Evolutionary conservation across 73 alveolate genomes (phyloP).

Genomic region (Paramecium biaurelia): DNA sequence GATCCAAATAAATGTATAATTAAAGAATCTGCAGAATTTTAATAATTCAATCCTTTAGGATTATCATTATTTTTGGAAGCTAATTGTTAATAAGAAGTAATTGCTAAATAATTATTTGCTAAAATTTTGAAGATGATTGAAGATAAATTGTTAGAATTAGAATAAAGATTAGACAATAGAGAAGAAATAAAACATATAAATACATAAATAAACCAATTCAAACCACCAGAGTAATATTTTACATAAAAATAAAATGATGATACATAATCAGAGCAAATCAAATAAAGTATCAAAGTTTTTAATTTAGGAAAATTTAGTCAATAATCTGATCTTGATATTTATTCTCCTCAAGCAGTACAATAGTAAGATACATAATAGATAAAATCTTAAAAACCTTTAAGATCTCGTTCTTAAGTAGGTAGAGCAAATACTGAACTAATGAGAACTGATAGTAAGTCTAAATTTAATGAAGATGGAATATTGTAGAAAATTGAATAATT

Average conservation of each 20-base stretch:
- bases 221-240: not conserved
- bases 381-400: not conserved
- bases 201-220: not conserved
- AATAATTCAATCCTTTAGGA: not conserved
- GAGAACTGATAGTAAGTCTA: not conserved
- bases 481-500: not conserved
- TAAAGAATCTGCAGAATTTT: not conserved
- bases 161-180: constrained; percentile 20
- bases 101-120: not conserved
- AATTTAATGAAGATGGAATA: not conserved
- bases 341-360: not conserved
- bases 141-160: constrained; percentile 28
- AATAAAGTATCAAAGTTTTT: not conserved
- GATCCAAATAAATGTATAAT: not conserved
- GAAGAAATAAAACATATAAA: not conserved
- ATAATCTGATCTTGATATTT: not conserved
- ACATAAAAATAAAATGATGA: not conserved
- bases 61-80: not conserved
- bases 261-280: not conserved
- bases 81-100: not conserved
- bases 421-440: not conserved
- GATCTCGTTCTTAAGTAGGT: not conserved
- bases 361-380: not conserved
- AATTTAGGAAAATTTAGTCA: not conserved
- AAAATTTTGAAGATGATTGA: not conserved